These are phyloP conservation scores for Monascus purpureus DNA, from an alignment of 495 filamentous ascomycete species.

Conservation along the genomic window DNA sequence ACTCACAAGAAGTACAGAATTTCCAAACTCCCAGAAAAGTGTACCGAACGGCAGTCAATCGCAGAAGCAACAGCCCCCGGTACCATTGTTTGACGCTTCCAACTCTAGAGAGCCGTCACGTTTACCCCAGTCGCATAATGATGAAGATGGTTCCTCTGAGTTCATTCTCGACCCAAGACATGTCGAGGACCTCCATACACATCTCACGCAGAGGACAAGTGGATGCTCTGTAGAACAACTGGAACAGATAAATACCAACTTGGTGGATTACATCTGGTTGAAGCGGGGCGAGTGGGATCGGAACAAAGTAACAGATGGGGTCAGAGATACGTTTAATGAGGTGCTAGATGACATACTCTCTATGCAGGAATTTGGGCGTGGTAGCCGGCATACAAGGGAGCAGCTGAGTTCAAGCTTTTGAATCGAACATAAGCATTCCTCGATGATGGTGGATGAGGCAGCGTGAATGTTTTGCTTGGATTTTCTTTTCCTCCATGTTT, in stretches of 20 bases:
- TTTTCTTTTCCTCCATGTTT: constrained; percentile 2
- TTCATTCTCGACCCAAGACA: constrained; percentile 44
- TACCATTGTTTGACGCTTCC: constrained; percentile 31
- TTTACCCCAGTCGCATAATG: constrained; percentile 27
- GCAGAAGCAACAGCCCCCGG: constrained; percentile 28
- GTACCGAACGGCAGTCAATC: constrained; percentile 24
- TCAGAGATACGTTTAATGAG: constrained; percentile 60
- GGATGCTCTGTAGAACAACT: constrained; percentile 86
- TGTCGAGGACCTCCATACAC: constrained; percentile 39
- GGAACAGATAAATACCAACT: constrained; percentile 77
- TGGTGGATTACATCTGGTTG: constrained; percentile 84
- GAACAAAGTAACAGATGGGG: constrained; percentile 44
- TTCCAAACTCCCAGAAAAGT: constrained; percentile 15
- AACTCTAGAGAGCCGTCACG: constrained; percentile 13
- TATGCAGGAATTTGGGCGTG: constrained; percentile 41
- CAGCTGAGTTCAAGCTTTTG: constrained; percentile 16
- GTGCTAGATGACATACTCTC: constrained; percentile 67
- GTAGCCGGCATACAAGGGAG: constrained; percentile 26
- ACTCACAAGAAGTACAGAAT: constrained; percentile 7
- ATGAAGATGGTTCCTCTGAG: constrained; percentile 25
- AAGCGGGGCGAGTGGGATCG: constrained; percentile 68
- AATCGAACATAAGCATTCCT: no score
- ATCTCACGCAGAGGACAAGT: constrained; percentile 49
- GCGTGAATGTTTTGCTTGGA: no score
- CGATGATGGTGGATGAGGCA: no score